Evolutionary conservation across 306 rosid genomes (phyloP).

Genomic region (Abrus pulchellus): DNA sequence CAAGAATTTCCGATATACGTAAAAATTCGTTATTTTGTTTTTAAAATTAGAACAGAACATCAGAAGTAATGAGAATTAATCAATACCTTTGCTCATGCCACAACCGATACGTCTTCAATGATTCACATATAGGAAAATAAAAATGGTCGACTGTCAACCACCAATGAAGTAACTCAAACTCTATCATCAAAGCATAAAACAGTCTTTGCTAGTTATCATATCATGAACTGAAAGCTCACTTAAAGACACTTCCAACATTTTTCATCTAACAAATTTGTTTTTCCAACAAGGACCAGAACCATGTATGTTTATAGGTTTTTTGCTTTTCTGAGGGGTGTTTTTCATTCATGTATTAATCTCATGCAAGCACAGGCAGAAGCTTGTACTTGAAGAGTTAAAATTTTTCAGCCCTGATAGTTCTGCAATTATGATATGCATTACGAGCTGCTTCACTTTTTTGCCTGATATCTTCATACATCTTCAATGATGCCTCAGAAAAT

Average conservation of each 20-base stretch:
- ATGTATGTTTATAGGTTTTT: not conserved
- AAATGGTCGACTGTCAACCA: not conserved
- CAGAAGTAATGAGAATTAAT: slow-evolving; percentile 17
- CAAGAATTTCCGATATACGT: not conserved
- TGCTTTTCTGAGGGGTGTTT: not conserved
- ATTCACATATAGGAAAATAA: not conserved
- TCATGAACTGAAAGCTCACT: not conserved
- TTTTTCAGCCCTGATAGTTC: slow-evolving; percentile 51
- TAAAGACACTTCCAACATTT: slow-evolving; percentile 14
- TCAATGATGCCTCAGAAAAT: slow-evolving; percentile 89
- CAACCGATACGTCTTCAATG: not conserved
- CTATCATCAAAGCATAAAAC: not conserved
- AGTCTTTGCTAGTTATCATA: slow-evolving; percentile 23
- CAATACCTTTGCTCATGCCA: slow-evolving; percentile 6
- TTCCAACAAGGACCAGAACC: slow-evolving; percentile 14
- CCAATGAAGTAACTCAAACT: slow-evolving; percentile 1
- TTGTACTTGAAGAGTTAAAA: slow-evolving; percentile 6
- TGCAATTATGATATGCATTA: slow-evolving; percentile 64
- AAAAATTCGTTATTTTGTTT: not conserved
- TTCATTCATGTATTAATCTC: not conserved
- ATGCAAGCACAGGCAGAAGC: slow-evolving; percentile 28
- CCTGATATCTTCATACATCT: slow-evolving; percentile 88
- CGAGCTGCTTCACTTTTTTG: slow-evolving; percentile 80
- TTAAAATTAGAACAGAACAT: not conserved
- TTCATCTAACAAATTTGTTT: slow-evolving; percentile 31